Conservation (phyloP, 371 early-diverging fungal species). For the Fennellomyces sp. region DNA sequence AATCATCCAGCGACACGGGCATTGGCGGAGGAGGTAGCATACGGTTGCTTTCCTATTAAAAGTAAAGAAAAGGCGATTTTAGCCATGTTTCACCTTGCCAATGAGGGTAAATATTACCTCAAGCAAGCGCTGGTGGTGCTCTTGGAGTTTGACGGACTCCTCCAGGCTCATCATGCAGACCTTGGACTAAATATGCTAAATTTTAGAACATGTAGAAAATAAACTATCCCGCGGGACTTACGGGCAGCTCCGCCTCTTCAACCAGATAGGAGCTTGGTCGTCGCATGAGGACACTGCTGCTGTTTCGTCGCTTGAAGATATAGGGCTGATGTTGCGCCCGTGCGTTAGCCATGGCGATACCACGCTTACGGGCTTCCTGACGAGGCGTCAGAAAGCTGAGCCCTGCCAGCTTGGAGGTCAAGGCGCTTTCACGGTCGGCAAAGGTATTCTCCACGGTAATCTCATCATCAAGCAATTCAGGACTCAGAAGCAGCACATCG, state of each 20-base stretch:
- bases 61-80: not conserved
- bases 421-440: not conserved
- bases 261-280: not conserved
- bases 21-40: not conserved
- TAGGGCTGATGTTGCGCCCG: not conserved
- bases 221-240: not conserved
- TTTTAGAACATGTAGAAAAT: conserved; percentile 4
- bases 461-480: not conserved
- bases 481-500: not conserved
- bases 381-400: conserved; percentile 2
- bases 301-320: not conserved
- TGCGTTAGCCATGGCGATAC: conserved; percentile 6
- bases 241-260: not conserved
- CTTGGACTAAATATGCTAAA: conserved; percentile 1
- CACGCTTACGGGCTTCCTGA: conserved; percentile 7
- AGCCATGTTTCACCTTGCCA: not conserved
- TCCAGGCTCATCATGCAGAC: conserved; percentile 10
- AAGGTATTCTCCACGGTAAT: not conserved
- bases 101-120: no score
- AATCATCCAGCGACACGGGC: not conserved
- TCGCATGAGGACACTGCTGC: not conserved
- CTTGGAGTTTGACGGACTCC: conserved; percentile 6
- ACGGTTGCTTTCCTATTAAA: not conserved
- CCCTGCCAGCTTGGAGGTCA: not conserved
- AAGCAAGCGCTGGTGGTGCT: not conserved